Conservation (phyloP, 176 grass and related monocot species). For the Ensete glaucum region DNA sequence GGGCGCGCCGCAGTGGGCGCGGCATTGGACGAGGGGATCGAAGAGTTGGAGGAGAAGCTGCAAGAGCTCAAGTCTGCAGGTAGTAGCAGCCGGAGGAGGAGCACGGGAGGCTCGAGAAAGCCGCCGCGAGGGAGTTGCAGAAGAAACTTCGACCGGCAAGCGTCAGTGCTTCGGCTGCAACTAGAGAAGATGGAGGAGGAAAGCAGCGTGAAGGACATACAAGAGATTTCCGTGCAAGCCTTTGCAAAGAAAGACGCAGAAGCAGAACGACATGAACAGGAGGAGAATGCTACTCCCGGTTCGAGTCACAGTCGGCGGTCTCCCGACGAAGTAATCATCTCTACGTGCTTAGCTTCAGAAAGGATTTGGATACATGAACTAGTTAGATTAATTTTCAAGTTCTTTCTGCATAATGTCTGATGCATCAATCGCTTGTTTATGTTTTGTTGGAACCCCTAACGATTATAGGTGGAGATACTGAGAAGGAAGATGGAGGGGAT, state of each 20-base stretch:
- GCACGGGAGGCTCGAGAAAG: background rate
- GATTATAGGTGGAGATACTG: slow-evolving; percentile 63
- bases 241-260: slow-evolving; percentile 16
- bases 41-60: slow-evolving; percentile 67
- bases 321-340: slow-evolving; percentile 1
- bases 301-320: background rate
- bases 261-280: slow-evolving; percentile 6
- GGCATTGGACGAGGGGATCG: slow-evolving; percentile 54
- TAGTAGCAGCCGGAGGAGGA: slow-evolving; percentile 3
- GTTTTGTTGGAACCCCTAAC: too few species aligned
- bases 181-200: slow-evolving; percentile 61
- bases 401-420: background rate
- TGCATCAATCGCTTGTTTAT: background rate
- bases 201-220: slow-evolving; percentile 60
- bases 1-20: slow-evolving; percentile 23
- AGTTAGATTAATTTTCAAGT: too few species aligned
- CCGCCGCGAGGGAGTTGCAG: slow-evolving; percentile 43
- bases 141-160: slow-evolving; percentile 83
- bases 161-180: slow-evolving; percentile 50
- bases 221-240: slow-evolving; percentile 31
- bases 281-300: background rate
- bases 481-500: slow-evolving; percentile 83
- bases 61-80: slow-evolving; percentile 17
- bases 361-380: too few species aligned
- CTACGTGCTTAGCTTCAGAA: background rate